Percentiles rank a stretch among this genome's conserved stretches.
Conservation (phyloP, 176 grass and related monocot genomes). For the Paspalum notatum region DNA sequence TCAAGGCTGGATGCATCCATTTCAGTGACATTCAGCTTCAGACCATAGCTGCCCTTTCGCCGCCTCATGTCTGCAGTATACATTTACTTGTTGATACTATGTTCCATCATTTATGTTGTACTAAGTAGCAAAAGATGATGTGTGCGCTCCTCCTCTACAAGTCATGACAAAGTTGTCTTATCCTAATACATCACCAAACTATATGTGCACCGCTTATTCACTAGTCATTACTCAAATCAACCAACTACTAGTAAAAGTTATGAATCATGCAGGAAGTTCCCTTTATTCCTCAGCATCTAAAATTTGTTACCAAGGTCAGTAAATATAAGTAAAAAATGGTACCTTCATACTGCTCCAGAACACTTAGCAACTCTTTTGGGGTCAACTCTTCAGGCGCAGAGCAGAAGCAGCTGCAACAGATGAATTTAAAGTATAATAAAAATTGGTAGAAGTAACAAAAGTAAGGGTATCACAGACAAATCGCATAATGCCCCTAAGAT, state of each 20-base stretch:
- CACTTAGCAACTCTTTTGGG: constrained; percentile 83
- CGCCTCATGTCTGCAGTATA: constrained; percentile 68
- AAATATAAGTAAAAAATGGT: constrained; percentile 23
- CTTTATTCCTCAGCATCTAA: neutral
- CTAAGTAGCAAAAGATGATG: neutral
- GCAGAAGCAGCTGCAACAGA: constrained; percentile 77
- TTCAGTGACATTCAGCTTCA: constrained; percentile 65
- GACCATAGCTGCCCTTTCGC: constrained; percentile 55
- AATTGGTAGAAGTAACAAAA: neutral
- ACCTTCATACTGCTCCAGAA: constrained; percentile 95
- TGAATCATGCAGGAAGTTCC: neutral
- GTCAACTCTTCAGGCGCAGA: constrained; percentile 78
- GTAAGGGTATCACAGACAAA: neutral
- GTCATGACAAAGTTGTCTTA: neutral
- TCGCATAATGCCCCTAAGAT: neutral
- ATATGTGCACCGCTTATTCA: neutral
- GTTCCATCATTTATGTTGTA: neutral
- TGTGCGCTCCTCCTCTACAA: neutral
- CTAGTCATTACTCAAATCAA: neutral
- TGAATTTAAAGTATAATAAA: constrained; percentile 25
- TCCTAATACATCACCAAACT: neutral
- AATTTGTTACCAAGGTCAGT: neutral
- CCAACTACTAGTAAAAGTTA: neutral
- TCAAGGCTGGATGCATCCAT: constrained; percentile 72
- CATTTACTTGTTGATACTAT: neutral